Evolutionary conservation across 305 asterid species (phyloP).

Genomic region (Plantago coronopus): DNA sequence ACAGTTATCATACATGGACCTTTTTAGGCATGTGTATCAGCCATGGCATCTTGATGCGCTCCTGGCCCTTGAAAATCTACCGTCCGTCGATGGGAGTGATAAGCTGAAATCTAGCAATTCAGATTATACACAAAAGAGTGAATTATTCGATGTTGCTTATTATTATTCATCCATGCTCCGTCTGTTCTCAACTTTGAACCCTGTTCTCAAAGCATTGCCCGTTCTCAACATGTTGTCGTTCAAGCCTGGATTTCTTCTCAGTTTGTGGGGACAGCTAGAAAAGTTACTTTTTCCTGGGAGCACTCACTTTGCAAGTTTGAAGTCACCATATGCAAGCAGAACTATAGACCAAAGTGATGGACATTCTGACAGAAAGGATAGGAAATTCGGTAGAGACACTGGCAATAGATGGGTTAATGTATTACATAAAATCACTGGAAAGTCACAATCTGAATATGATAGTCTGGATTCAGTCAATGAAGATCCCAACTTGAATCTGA

Average conservation of each 20-base stretch:
- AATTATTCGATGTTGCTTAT: slow-evolving; percentile 60
- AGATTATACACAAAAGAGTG: slow-evolving; percentile 36
- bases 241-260: slow-evolving; percentile 81
- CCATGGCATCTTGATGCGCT: slow-evolving; percentile 82
- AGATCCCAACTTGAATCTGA: slow-evolving; percentile 34
- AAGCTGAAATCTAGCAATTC: slow-evolving; percentile 26
- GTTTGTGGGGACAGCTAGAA: slow-evolving; percentile 74
- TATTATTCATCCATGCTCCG: slow-evolving; percentile 80
- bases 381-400: slow-evolving; percentile 48
- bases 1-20: slow-evolving; percentile 61
- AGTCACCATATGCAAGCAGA: slow-evolving; percentile 26
- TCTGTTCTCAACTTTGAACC: slow-evolving; percentile 60
- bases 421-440: slow-evolving; percentile 66
- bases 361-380: slow-evolving; percentile 47
- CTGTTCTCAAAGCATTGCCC: slow-evolving; percentile 69
- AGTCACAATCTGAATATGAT: slow-evolving; percentile 44
- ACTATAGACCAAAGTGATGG: slow-evolving; percentile 38
- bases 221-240: slow-evolving; percentile 88
- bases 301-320: slow-evolving; percentile 24
- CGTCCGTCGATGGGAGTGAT: slow-evolving; percentile 30
- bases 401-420: slow-evolving; percentile 75
- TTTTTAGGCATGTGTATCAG: slow-evolving; percentile 63
- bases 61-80: slow-evolving; percentile 42
- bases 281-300: slow-evolving; percentile 47
- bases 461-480: slow-evolving; percentile 26